Base-by-base conservation (phyloP, 768 basidiomycete genomes). In the Pholiota conissans region DNA sequence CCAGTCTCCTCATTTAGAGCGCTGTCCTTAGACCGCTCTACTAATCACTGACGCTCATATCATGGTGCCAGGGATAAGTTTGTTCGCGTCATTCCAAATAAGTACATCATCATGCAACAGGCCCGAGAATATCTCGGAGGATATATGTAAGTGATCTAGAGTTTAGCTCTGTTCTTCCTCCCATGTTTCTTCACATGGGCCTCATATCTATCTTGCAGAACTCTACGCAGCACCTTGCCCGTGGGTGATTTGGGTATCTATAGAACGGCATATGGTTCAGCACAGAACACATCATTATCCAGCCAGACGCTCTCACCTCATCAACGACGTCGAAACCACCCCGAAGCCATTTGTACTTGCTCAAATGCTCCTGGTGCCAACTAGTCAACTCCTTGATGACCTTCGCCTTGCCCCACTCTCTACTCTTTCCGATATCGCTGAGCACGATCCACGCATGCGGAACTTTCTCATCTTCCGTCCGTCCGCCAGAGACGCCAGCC, bases 361-460 rank as follows among this genome's bases (percentile, higher is more conserved):
- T 90, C 55, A 92, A 69, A 58, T 82, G 79, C 69, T 80, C 74
- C 58, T 79, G 74, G 34, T 82, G 75, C 90, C 89, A 93, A 10
- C 60, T 69, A 20, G 89, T 80, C 3, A 93, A 72, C 51, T 73
- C 77, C 49, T 73, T 69, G 2, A 80, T 65, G 6, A 78, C 80
- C 35, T 65, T 69, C 5, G 61, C 61, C 0, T 68, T 67, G 8
- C 87, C 86, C 4, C 76, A 63, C 40, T 71, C 74, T 64, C 77
- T 52, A 32, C 52, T 54, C 20, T 53, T 79, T 6, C 91, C 91
- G 0, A 67, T 65, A 0, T 72, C 60, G 55, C 84, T 87, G 6
- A 92, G 71, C 0, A 91, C 87, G 40, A 93, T 65, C 91, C 91
- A 93, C 1, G 91, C 91, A 1, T 85, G 82, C 0, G 91, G 90